Evolutionary conservation across 2,329 filamentous ascomycete species (phyloP), one percentile per base, ranked within the genome.

Genomic region (Alternaria longipes): DNA sequence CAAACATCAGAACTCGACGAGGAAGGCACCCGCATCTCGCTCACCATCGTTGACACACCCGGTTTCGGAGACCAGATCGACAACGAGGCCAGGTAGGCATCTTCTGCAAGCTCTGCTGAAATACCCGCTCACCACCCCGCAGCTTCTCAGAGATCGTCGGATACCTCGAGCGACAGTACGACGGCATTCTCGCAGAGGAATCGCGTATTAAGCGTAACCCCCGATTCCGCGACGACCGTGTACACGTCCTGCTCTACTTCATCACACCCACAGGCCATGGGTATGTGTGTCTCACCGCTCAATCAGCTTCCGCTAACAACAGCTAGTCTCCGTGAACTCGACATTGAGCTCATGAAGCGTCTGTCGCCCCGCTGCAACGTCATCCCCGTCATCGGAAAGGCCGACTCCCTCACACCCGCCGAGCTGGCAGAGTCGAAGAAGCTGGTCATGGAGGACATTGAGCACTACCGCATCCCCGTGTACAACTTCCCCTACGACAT

Each of bases 401-500:
- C 95, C 79, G 95, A 99, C 81, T 97, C 95, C 22, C 90, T 99
- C 66, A 99, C 95, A 58, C 95, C 95, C 40, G 91, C 92, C 70
- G 95, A 99, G 84, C 87, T 99, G 67, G 95, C 95, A 70, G 95
- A 99, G 83, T 98, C 94, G 71, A 99, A 99, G 89, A 99, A 98
- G 87, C 88, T 99, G 64, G 94, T 99, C 78, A 99, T 99, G 95
- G 95, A 99, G 85, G 95, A 99, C 80, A 99, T 99, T 73, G 95
- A 99, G 84, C 95, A 99, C 83, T 99, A 99, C 86, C 91, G 95
- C 79, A 99, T 99, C 73, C 95, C 95, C 47, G 94, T 99, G 69
- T 99, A 99, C 88, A 99, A 99, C 88, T 99, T 99, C 86, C 95
- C 95, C 51, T 99, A 99, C 84, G 95, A 99, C 74, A 97, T 99